Percentiles rank a stretch among this genome's conserved stretches.
phyloP scores from a whole-genome alignment of 2,329 filamentous ascomycete species.

The Botryotinia globosa region DNA sequence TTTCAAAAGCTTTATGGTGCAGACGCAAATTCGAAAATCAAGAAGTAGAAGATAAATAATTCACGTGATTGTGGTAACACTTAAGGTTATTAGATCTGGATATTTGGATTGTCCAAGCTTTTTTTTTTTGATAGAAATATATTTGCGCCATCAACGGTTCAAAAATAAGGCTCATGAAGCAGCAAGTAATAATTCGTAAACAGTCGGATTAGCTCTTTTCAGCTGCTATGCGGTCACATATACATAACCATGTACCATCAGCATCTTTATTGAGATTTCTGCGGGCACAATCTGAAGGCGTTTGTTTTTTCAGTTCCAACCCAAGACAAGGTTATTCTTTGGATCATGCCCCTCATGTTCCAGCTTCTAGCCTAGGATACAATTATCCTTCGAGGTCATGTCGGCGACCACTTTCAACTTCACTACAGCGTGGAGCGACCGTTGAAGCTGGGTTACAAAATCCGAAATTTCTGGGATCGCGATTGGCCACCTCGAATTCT shows the following conservation, averaged over 20 bases:
- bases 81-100: constrained; percentile 11
- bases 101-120: constrained; percentile 24
- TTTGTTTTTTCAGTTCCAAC: constrained; percentile 50
- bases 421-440: constrained; percentile 24
- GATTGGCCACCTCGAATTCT: constrained; percentile 19
- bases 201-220: constrained; percentile 20
- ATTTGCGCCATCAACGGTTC: constrained; percentile 12
- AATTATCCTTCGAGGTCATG: constrained; percentile 21
- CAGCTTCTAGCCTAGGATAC: constrained; percentile 15
- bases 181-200: constrained; percentile 14
- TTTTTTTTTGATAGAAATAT: constrained; percentile 18
- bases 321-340: constrained; percentile 34
- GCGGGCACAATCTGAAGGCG: constrained; percentile 63
- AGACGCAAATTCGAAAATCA: not conserved
- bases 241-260: constrained; percentile 46
- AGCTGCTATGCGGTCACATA: constrained; percentile 38
- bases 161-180: constrained; percentile 17
- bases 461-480: constrained; percentile 34
- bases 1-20: not conserved
- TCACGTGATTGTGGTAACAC: not conserved
- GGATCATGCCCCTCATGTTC: constrained; percentile 28
- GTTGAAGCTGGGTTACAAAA: constrained; percentile 32
- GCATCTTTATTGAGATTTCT: constrained; percentile 67
- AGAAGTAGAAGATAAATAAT: not conserved
- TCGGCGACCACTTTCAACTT: constrained; percentile 28